Conservation (phyloP, 371 early-diverging fungal species). For the Mucor saturninus region DNA sequence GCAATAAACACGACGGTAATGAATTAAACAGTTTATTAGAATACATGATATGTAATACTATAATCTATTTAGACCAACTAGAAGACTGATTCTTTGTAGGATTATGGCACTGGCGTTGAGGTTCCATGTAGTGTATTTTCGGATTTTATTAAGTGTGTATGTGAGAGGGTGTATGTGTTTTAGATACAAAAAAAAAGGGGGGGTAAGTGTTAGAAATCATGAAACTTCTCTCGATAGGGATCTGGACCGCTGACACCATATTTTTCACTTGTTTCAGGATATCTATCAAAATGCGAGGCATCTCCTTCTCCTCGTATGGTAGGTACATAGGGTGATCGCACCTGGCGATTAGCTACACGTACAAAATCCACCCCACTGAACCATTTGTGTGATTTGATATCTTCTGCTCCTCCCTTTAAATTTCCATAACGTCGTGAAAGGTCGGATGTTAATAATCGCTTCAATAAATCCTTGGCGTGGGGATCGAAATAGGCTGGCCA, state of each 20-base stretch:
- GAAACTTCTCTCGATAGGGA: constrained; percentile 42
- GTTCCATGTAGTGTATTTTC: too few relatives aligned
- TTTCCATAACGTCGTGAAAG: constrained; percentile 93
- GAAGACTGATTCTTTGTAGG: too few relatives aligned
- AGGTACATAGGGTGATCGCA: constrained; percentile 87
- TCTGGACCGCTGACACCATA: constrained; percentile 49
- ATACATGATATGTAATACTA: too few relatives aligned
- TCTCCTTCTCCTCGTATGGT: constrained; percentile 82
- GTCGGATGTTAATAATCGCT: constrained; percentile 89
- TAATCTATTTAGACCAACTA: too few relatives aligned
- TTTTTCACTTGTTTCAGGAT: constrained; percentile 77
- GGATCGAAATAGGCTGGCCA: constrained; percentile 94
- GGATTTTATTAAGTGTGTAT: too few relatives aligned
- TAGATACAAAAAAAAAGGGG: too few relatives aligned
- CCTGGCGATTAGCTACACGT: constrained; percentile 53
- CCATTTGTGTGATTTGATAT: constrained; percentile 90
- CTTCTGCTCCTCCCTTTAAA: constrained; percentile 83
- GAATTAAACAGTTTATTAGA: too few relatives aligned
- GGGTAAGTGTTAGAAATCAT: constrained; percentile 28
- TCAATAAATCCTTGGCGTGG: constrained; percentile 90
- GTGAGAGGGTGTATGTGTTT: too few relatives aligned
- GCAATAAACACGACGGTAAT: too few relatives aligned
- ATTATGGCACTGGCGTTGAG: too few relatives aligned
- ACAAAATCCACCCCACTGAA: constrained; percentile 86
- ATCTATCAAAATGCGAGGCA: constrained; percentile 90